Evolutionary conservation across 768 basidiomycete genomes (phyloP).

Genomic region (Mycena haematopus): DNA sequence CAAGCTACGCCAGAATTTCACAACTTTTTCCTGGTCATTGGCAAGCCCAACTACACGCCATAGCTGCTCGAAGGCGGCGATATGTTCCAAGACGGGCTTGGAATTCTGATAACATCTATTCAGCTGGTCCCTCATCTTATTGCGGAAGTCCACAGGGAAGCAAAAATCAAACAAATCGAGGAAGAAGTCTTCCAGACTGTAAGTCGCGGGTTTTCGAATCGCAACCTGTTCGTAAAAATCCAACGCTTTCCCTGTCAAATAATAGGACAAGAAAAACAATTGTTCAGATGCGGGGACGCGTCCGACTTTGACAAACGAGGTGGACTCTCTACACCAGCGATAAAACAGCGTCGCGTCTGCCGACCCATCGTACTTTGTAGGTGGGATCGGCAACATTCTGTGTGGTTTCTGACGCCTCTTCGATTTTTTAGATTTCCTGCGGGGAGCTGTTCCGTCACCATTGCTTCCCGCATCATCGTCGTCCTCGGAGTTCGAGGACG

Average conservation of each 20-base stretch:
- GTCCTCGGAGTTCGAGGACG: too few relatives aligned
- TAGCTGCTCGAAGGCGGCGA: slow-evolving; percentile 38
- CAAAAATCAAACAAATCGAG: slow-evolving; percentile 42
- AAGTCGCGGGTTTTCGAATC: too few relatives aligned
- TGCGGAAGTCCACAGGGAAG: slow-evolving; percentile 38
- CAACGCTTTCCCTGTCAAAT: slow-evolving; percentile 37
- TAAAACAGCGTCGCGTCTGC: too few relatives aligned
- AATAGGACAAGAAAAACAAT: slow-evolving; percentile 33
- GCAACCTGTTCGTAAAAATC: slow-evolving; percentile 11
- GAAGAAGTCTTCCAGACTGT: too few relatives aligned
- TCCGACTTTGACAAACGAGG: neutral
- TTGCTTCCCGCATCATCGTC: too few relatives aligned
- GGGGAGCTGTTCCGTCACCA: too few relatives aligned
- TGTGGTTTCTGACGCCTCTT: too few relatives aligned
- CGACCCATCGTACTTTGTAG: too few relatives aligned
- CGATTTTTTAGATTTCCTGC: too few relatives aligned
- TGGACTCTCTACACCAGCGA: neutral
- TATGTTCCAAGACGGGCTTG: slow-evolving; percentile 35
- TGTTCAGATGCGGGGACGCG: slow-evolving; percentile 19
- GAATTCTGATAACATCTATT: neutral
- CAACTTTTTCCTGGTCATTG: slow-evolving; percentile 35
- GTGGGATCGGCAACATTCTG: too few relatives aligned
- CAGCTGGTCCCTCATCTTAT: neutral
- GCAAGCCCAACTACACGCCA: slow-evolving; percentile 38
- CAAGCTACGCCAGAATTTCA: slow-evolving; percentile 44